A percentile compares a stretch with the other conserved stretches of the same genome.
Evolutionary conservation across 2,329 filamentous ascomycete genomes (phyloP).

Genomic region (Colletotrichum neosansevieriae): DNA sequence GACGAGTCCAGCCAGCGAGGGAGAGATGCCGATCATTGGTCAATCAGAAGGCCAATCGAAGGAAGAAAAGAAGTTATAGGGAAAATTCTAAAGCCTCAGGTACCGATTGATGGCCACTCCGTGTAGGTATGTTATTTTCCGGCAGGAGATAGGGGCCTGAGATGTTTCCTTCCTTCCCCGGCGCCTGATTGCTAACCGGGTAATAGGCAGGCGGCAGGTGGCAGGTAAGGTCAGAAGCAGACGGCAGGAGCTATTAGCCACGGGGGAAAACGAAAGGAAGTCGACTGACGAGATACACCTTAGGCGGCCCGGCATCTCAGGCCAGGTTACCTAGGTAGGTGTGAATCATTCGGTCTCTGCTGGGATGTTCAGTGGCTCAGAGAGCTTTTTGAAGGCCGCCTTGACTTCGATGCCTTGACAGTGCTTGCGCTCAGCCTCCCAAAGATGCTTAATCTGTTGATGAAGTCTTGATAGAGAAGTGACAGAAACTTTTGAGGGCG

Average conservation of each 20-base stretch:
- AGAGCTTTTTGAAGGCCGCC: slow-evolving; percentile 8
- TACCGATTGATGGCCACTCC: too few species aligned
- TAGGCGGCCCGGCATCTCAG: not conserved
- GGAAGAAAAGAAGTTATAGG: not conserved
- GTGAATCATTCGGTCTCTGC: slow-evolving; percentile 14
- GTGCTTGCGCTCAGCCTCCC: not conserved
- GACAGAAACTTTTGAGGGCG: not conserved
- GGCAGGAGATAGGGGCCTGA: too few species aligned
- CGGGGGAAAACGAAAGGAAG: not conserved
- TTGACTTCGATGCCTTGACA: slow-evolving; percentile 11
- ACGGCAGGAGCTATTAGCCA: not conserved
- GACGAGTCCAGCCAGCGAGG: slow-evolving; percentile 1
- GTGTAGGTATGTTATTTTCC: too few species aligned
- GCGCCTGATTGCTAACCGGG: not conserved
- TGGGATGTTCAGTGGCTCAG: slow-evolving; percentile 24
- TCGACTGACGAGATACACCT: not conserved
- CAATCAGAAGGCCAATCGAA: slow-evolving; percentile 12
- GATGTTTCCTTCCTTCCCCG: not conserved
- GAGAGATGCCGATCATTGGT: slow-evolving; percentile 22
- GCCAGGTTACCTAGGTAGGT: not conserved
- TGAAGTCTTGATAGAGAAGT: not conserved
- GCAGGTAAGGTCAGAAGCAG: not conserved
- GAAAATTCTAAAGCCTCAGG: not conserved
- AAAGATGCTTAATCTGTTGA: slow-evolving; percentile 1
- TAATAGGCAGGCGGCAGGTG: too few species aligned